Conservation (phyloP, 805 yeast species). For the Metschnikowia cubensis region DNA sequence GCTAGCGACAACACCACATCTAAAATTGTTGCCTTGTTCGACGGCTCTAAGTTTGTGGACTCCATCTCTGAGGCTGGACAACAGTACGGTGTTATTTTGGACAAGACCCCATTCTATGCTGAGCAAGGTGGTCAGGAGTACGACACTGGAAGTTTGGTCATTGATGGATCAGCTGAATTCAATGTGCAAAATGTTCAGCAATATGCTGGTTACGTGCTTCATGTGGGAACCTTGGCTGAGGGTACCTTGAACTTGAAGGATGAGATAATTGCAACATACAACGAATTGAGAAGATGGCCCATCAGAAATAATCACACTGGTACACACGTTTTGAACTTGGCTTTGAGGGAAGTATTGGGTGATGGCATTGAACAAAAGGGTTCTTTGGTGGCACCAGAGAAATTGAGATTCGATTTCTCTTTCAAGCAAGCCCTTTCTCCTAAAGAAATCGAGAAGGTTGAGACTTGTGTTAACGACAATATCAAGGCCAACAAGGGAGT, state of each 20-base stretch:
- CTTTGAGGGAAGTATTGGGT: constrained; percentile 81
- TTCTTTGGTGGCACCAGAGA: constrained; percentile 92
- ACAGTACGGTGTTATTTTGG: constrained; percentile 78
- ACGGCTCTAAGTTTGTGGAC: constrained; percentile 59
- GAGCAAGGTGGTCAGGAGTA: constrained; percentile 99
- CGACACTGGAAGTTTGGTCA: constrained; percentile 89
- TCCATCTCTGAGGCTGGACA: constrained; percentile 33
- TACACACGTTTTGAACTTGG: constrained; percentile 90
- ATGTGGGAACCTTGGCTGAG: constrained; percentile 81
- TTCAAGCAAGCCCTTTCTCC: constrained; percentile 80
- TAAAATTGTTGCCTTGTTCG: constrained; percentile 64
- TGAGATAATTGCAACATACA: constrained; percentile 77
- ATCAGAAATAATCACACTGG: constrained; percentile 98
- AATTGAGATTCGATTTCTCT: constrained; percentile 92
- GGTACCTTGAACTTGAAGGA: constrained; percentile 70
- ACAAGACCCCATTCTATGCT: constrained; percentile 93
- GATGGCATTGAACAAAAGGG: constrained; percentile 92
- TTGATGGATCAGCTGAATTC: constrained; percentile 85
- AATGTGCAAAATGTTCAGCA: constrained; percentile 87
- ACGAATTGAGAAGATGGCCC: constrained; percentile 93
- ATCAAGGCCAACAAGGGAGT: constrained; percentile 71
- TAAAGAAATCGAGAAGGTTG: constrained; percentile 71
- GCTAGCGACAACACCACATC: constrained; percentile 67
- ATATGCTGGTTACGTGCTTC: constrained; percentile 93
- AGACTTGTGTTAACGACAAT: constrained; percentile 64